Conservation (phyloP, 495 filamentous ascomycete genomes). For the Tuber microsphaerosporum region DNA sequence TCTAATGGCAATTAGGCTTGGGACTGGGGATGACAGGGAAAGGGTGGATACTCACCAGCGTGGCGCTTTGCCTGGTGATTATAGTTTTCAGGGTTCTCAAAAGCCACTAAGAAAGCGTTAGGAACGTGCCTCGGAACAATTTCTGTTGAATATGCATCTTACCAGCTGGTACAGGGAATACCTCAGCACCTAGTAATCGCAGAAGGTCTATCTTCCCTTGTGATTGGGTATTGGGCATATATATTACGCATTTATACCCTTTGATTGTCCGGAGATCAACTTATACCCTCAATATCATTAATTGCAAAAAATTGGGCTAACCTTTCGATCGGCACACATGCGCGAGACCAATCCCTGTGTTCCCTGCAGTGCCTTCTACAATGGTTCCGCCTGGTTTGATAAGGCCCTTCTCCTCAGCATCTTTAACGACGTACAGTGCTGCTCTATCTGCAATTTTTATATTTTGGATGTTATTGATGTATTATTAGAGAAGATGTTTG, state of each 20-base stretch:
- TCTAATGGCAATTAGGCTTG: constrained; percentile 44
- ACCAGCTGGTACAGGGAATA: constrained; percentile 85
- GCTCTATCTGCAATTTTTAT: constrained; percentile 59
- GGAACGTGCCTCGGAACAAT: not conserved
- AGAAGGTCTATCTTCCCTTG: constrained; percentile 96
- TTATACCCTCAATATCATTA: not conserved
- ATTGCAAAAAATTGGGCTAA: constrained; percentile 5
- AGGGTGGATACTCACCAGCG: constrained; percentile 45
- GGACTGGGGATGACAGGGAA: not conserved
- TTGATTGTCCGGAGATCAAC: not conserved
- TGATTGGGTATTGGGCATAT: constrained; percentile 98
- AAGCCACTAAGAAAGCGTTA: constrained; percentile 55
- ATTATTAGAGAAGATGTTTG: constrained; percentile 5
- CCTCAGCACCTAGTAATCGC: constrained; percentile 86
- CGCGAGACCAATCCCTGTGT: constrained; percentile 94
- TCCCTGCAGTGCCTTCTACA: constrained; percentile 92
- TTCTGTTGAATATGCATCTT: constrained; percentile 5
- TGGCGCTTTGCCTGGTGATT: constrained; percentile 91
- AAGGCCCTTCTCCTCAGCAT: constrained; percentile 82
- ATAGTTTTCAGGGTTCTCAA: constrained; percentile 92
- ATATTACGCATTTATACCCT: constrained; percentile 88
- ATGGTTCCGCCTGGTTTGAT: constrained; percentile 83
- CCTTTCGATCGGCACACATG: constrained; percentile 88
- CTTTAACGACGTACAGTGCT: constrained; percentile 83
- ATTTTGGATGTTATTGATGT: not conserved